phyloP scores from a whole-genome alignment of 169 alveolate species.

The Eimeria falciformis region DNA sequence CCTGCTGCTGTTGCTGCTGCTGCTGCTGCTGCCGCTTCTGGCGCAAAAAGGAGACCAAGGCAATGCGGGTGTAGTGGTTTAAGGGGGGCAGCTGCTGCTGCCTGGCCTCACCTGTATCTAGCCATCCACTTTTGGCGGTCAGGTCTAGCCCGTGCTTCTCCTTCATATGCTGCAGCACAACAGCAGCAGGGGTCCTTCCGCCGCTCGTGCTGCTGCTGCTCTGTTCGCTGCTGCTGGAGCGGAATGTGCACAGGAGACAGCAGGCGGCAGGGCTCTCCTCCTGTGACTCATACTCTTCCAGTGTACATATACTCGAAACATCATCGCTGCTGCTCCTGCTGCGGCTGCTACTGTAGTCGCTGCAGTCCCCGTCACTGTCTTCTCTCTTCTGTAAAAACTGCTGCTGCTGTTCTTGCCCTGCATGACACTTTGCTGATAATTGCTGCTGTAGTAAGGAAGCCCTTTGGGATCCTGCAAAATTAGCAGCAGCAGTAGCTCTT shows the following conservation, averaged over 20 bases:
- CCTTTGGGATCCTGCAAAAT: not conserved
- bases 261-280: conserved; percentile 23
- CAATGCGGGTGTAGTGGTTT: conserved; percentile 45
- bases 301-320: conserved; percentile 3
- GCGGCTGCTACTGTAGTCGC: not conserved
- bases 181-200: not conserved
- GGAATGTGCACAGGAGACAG: not conserved
- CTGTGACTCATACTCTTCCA: not conserved
- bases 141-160: not conserved
- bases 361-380: conserved; percentile 17
- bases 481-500: not conserved
- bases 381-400: not conserved
- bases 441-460: not conserved
- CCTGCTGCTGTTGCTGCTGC: conserved; percentile 12
- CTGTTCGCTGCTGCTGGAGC: not conserved
- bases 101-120: not conserved
- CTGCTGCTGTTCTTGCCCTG: not conserved
- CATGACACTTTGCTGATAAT: not conserved
- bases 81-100: conserved; percentile 49
- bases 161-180: conserved; percentile 17
- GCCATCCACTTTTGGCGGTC: not conserved
- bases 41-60: conserved; percentile 48
- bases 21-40: conserved; percentile 32
- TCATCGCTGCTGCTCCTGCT: conserved; percentile 18
- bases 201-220: not conserved